Evolutionary conservation across 1,284 basidiomycete genomes (phyloP), one percentile per base, ranked within the genome.

Genomic region (Malassezia globosa): DNA sequence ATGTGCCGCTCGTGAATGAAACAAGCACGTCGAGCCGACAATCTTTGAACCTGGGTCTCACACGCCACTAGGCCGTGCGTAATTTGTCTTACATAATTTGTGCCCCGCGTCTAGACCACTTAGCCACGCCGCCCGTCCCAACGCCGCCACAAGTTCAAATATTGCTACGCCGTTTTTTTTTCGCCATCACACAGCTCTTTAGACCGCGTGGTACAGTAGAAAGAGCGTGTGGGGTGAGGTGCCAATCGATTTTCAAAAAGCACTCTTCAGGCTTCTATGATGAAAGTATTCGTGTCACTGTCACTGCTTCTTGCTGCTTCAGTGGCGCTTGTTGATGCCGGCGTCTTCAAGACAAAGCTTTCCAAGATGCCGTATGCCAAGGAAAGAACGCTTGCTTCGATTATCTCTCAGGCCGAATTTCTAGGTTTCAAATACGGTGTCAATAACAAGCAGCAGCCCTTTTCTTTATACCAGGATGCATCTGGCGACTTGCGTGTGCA

Each of bases 321-420:
- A 19, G 21, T 16, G 7, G 22, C 40, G 21, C 10, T 21, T 31
- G 38, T 16, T 5, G 31, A 51, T 40, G 49, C 49, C 14, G 36
- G 43, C 19, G 21, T 22, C 37, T 51, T 29, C 37, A 46, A 23
- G 54, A 59, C 69, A 48, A 64, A 61, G 33, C 67, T 76, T 57
- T 75, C 76, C 46, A 84, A 88, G 73, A 63, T 79, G 47, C 82
- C 84, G 44, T 75, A 61, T 25, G 55, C 59, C 85, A 50, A 76
- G 82, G 65, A 85, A 83, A 54, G 77, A 79, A 58, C 84, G 82
- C 61, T 84, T 82, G 55, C 67, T 40, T 64, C 61, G 73, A 78
- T 48, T 82, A 83, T 54, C 80, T 85, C 65, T 79, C 80, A 58
- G 70, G 84, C 48, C 72, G 72, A 60, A 50, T 54, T 61, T 48